A percentile compares a stretch with the other conserved stretches of the same genome.
These are phyloP conservation scores for Hygrophila difformis DNA, from an alignment of 257 asterid species.

Conservation along the genomic window DNA sequence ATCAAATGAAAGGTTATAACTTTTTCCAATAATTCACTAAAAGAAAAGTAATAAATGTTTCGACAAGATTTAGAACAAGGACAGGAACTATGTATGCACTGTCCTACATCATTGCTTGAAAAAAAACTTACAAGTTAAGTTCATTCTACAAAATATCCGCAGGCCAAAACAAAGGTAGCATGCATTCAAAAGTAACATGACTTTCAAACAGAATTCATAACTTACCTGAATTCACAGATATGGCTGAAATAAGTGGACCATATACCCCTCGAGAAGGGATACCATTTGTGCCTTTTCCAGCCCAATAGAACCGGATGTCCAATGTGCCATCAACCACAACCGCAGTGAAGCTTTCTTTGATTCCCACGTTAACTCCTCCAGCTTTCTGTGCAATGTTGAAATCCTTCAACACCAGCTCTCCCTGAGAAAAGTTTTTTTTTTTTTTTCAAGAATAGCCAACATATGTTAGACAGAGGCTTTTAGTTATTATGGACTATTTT, in stretches of 20 bases:
- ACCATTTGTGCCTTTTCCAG: constrained; percentile 75
- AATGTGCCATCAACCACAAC: constrained; percentile 42
- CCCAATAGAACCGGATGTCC: constrained; percentile 78
- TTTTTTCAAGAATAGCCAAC: no score
- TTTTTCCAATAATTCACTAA: background rate
- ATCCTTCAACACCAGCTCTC: constrained; percentile 45
- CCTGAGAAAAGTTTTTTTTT: constrained; percentile 34
- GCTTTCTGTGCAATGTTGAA: constrained; percentile 73
- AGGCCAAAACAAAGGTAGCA: no score
- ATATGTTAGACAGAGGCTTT: background rate
- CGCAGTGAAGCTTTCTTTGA: constrained; percentile 33
- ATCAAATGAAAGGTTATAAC: no score
- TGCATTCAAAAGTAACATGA: no score
- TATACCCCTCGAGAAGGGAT: constrained; percentile 63
- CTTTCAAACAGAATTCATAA: background rate
- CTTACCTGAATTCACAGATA: constrained; percentile 62
- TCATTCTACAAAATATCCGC: background rate
- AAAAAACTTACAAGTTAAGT: background rate
- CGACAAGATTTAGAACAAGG: background rate
- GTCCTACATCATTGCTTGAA: background rate
- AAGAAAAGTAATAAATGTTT: background rate
- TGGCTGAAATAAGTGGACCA: constrained; percentile 90
- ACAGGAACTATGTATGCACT: background rate
- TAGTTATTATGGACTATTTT: background rate
- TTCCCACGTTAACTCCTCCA: constrained; percentile 56